phyloP scores from a whole-genome alignment of 805 yeast genomes.

The Wickerhamiella musiphila region DNA sequence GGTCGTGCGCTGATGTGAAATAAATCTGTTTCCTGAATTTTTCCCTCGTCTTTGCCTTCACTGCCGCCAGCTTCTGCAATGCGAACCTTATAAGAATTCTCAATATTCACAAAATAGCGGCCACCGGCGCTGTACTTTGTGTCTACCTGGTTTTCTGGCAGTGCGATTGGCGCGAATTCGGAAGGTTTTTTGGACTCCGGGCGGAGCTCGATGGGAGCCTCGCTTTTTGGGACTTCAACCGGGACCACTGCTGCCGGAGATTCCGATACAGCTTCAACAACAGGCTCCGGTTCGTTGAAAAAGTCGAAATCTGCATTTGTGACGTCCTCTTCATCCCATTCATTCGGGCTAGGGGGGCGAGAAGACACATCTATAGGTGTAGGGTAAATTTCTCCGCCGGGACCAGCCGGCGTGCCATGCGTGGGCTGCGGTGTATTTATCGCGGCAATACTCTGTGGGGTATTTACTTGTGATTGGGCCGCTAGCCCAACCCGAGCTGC shows the following conservation, averaged over 20 bases:
- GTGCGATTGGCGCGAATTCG: background rate
- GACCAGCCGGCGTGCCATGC: background rate
- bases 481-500: too few relatives aligned
- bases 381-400: conserved; percentile 2
- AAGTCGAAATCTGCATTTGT: conserved; percentile 28
- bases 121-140: conserved; percentile 84
- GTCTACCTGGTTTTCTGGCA: conserved; percentile 33
- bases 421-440: background rate
- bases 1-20: background rate
- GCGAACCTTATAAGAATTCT: conserved; percentile 5
- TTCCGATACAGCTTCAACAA: background rate
- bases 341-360: conserved; percentile 1
- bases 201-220: conserved; percentile 2
- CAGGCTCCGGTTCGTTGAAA: conserved; percentile 17
- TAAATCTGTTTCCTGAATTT: background rate
- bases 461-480: too few relatives aligned
- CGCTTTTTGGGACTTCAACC: background rate
- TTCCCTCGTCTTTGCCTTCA: conserved; percentile 6
- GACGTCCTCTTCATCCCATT: conserved; percentile 18
- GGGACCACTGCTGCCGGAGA: background rate
- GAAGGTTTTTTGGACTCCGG: background rate
- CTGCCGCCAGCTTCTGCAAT: conserved; percentile 3
- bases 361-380: conserved; percentile 4
- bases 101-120: conserved; percentile 45
- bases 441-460: too few relatives aligned